These are phyloP conservation scores for Cladosporium colombiae DNA, from an alignment of 2,329 filamentous ascomycete species.

Conservation along the genomic window DNA sequence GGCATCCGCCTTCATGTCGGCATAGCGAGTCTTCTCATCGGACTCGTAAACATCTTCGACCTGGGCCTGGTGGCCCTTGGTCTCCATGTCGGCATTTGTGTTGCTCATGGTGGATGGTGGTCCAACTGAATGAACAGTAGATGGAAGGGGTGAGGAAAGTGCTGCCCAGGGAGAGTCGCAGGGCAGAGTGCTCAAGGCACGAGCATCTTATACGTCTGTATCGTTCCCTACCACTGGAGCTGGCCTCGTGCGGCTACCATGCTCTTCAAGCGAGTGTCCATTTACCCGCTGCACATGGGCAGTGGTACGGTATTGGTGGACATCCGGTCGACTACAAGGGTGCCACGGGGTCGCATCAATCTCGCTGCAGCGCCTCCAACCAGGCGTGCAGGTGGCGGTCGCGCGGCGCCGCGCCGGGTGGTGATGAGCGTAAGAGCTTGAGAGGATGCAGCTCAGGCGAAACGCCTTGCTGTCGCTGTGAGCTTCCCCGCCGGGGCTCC, in stretches of 20 bases:
- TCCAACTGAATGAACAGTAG: background rate
- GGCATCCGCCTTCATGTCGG: slow-evolving; percentile 54
- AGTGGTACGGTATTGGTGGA: slow-evolving; percentile 8
- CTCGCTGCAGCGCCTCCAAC: background rate
- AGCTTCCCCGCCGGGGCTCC: slow-evolving; percentile 6
- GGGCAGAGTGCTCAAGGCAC: slow-evolving; percentile 3
- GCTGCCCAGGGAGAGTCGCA: background rate
- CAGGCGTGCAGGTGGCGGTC: background rate
- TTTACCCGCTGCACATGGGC: background rate
- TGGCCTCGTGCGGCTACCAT: slow-evolving; percentile 1
- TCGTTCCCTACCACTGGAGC: background rate
- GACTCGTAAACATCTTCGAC: slow-evolving; percentile 10
- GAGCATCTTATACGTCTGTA: slow-evolving; percentile 2
- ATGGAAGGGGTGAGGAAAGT: background rate
- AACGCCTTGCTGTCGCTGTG: background rate
- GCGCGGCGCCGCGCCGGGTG: slow-evolving; percentile 2
- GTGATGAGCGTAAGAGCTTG: background rate
- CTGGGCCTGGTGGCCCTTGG: slow-evolving; percentile 12
- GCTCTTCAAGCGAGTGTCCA: background rate
- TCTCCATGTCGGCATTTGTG: slow-evolving; percentile 1
- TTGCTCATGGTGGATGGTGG: slow-evolving; percentile 3
- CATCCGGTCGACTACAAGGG: background rate
- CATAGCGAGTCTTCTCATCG: slow-evolving; percentile 28
- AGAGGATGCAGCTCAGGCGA: background rate
- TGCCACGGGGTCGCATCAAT: slow-evolving; percentile 5